phyloP scores from a whole-genome alignment of 495 filamentous ascomycete species.

The Aspergillus sparsus region DNA sequence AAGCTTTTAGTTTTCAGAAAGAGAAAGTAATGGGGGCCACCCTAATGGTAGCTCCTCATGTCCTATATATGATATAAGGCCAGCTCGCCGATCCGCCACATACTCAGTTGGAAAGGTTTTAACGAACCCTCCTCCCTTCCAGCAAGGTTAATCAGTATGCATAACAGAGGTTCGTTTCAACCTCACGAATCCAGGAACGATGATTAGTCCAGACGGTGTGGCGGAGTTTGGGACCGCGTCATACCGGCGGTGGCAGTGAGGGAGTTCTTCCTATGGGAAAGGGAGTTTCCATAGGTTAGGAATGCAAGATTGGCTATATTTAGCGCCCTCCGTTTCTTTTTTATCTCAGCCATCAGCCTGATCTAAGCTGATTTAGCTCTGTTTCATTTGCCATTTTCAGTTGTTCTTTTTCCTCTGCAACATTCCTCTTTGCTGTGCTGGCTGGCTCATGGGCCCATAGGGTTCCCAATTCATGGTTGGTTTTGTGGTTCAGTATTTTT shows the following conservation, averaged over 20 bases:
- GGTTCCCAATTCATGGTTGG: too few species aligned
- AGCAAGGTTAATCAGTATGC: constrained; percentile 4
- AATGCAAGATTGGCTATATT: constrained; percentile 16
- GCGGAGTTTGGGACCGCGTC: constrained; percentile 15
- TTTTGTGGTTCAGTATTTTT: too few species aligned
- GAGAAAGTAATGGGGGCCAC: neutral
- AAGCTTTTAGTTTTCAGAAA: neutral
- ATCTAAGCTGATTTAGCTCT: too few species aligned
- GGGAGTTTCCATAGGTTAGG: neutral
- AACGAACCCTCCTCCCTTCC: neutral
- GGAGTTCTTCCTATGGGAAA: constrained; percentile 3
- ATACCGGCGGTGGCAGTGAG: constrained; percentile 21
- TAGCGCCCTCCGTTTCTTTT: neutral
- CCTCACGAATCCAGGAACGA: neutral
- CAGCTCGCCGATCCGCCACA: neutral
- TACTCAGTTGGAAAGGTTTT: neutral
- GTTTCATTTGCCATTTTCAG: neutral
- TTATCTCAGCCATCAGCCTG: neutral
- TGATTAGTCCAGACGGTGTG: constrained; percentile 8
- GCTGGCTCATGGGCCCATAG: too few species aligned
- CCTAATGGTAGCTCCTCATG: constrained; percentile 3
- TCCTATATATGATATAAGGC: neutral
- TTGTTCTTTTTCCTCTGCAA: neutral
- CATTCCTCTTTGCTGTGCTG: neutral
- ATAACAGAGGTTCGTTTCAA: constrained; percentile 1